These are phyloP conservation scores for Suillus lakei DNA, from an alignment of 768 basidiomycete genomes.

Conservation along the genomic window DNA sequence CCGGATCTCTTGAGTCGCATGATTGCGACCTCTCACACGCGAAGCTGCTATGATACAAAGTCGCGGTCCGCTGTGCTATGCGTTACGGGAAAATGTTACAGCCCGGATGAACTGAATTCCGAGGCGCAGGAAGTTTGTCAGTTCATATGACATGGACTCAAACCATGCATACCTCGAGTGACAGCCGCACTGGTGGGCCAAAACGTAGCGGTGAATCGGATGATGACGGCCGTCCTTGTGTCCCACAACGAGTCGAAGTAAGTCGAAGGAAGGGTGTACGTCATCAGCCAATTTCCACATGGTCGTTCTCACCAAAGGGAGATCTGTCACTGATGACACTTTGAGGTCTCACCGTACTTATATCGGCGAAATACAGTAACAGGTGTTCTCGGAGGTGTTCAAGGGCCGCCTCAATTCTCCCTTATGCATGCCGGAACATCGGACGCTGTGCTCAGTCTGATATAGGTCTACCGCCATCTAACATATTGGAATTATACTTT, in stretches of 20 bases:
- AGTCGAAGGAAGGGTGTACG: not conserved
- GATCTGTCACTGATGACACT: no score
- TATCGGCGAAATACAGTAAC: not conserved
- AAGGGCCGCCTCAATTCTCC: not conserved
- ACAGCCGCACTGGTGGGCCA: not conserved
- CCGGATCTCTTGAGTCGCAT: not conserved
- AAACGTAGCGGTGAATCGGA: not conserved
- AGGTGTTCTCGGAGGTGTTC: not conserved
- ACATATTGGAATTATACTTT: no score
- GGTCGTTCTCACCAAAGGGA: no score
- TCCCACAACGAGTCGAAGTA: not conserved
- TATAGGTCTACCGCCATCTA: no score
- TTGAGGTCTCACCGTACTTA: not conserved
- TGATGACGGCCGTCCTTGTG: not conserved
- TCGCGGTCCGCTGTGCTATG: no score
- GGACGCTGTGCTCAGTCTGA: not conserved
- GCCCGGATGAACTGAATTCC: conserved; percentile 1
- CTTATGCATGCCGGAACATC: not conserved
- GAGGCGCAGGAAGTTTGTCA: not conserved
- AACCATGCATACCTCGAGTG: not conserved
- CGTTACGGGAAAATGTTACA: not conserved
- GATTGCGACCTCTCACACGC: conserved; percentile 5
- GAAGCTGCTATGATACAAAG: not conserved
- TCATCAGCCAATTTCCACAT: not conserved
- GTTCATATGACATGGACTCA: not conserved